Base-by-base conservation (phyloP, 495 filamentous ascomycete species). In the Xylaria flabelliformis region DNA sequence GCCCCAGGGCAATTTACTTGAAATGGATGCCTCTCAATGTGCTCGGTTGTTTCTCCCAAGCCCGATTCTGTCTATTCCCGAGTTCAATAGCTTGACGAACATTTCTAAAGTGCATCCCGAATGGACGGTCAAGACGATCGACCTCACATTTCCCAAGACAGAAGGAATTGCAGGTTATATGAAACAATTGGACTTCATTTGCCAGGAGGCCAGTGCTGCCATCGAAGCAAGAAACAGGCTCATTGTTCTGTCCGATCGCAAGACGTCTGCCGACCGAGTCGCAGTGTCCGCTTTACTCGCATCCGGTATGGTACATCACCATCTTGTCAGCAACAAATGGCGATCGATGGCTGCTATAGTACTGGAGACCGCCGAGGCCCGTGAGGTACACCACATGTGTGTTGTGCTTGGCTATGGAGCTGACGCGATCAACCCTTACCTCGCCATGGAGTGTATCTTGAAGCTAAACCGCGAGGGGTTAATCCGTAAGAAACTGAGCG, bases 381-480 rank as follows among this genome's bases (percentile, higher is more conserved):
- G 96, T 81, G 96, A 99, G 81, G 97, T 99, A 19, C 96, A 99
- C 80, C 96, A 99, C 83, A 95, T 98, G 93, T 97, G 94, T 84
- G 96, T 99, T 26, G 87, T 98, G 64, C 87, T 99, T 64, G 96
- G 96, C 69, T 99, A 99, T 76, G 96, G 96, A 82, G 94, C 92
- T 26, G 96, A 99, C 82, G 96, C 92, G 55, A 92, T 99, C 80
- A 98, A 96, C 86, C 96, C 96, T 21, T 99, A 99, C 80, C 91
- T 98, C 71, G 93, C 96, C 4, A 90, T 99, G 85, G 96, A 99
- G 84, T 98, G 96, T 82, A 97, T 99, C 76, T 83, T 98, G 75
- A 99, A 98, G 91, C 94, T 99, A 85, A 95, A 98, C 87, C 92
- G 94, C 41, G 96, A 99, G 83, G 93, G 91, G 36, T 84, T 98